Evolutionary conservation across 495 filamentous ascomycete species (phyloP), one percentile per base, ranked within the genome.

Genomic region (Penicillium alfredii): DNA sequence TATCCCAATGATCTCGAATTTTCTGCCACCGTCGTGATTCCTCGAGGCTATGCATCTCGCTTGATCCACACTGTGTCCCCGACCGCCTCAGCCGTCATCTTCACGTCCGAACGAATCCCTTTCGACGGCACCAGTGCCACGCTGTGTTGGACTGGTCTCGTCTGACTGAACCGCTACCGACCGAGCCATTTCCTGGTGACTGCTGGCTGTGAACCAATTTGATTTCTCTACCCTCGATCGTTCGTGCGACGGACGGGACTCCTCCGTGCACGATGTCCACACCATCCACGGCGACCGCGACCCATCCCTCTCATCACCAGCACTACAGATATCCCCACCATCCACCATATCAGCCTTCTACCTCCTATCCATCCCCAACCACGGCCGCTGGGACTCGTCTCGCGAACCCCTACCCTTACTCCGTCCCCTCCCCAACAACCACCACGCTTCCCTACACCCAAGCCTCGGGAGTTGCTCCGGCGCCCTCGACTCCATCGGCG

Each of bases 281-380:
- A 11, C 86, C 86, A 29, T 88, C 85, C 30, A 86, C 82, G 30
- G 83, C 81, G 30, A 86, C 82, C 43, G 81, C 84, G 45, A 86
- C 84, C 46, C 73, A 84, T 55, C 74, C 78, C 45, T 76, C 76
- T 47, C 82, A 82, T 48, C 82, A 82, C 51, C 79, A 78, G 45
- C 74, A 74, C 51, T 83, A 82, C 63, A 69, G 72, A 42, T 76
- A 81, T 51, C 76, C 81, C 53, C 81, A 83, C 61, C 81, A 84
- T 44, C 77, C 73, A 45, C 45, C 64, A 41, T 83, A 79, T 55
- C 73, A 72, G 38, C 58, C 73, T 32, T 70, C 55, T 48, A 36
- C 73, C 18, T 56, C 69, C 12, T 78, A 74, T 58, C 72, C 79
- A 45, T 51, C 74, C 26, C 42, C 72, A 30, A 67, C 70, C 49